Evolutionary conservation across 2,329 filamentous ascomycete genomes (phyloP), one percentile per base, ranked within the genome.

Genomic region (Clarireedia paspali): DNA sequence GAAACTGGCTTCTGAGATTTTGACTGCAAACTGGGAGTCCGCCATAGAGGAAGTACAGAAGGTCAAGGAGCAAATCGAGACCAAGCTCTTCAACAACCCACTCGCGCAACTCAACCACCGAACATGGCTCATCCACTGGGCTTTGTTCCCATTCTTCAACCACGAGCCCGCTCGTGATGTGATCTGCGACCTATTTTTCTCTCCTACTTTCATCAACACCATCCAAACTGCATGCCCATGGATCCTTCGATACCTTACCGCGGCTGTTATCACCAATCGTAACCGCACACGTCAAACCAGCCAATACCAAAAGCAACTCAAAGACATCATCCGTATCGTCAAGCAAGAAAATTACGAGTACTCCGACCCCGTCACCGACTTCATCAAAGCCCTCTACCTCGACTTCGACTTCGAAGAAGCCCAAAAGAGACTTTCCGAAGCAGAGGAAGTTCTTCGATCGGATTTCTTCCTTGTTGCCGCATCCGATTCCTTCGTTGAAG

Each of bases 91-190:
- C 82, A 94, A 87, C 81, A 96, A 96, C 80, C 89, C 92, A 27
- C 83, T 96, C 62, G 91, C 89, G 59, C 94, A 99, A 77, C 87
- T 99, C 60, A 87, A 92, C 72, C 92, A 96, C 80, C 89, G 94
- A 70, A 95, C 91, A 57, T 96, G 92, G 89, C 80, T 99, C 68
- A 88, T 96, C 67, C 94, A 99, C 87, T 99, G 94, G 91, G 86
- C 89, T 47, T 85, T 99, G 60, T 99, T 97, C 83, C 92, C 94
- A 60, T 91, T 96, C 77, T 99, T 97, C 83, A 97, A 99, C 84
- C 87, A 89, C 77, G 92, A 97, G 68, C 81, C 84, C 63, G 89
- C 90, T 57, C 90, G 92, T 69, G 94, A 99, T 70, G 83, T 84
- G 65, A 82, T 99, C 67, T 89, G 94, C 70, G 94, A 99, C 67